A percentile compares a stretch with the other conserved stretches of the same genome.
Evolutionary conservation across 352 stramenopile genomes (phyloP).

Genomic region (Globisporangium polare): DNA sequence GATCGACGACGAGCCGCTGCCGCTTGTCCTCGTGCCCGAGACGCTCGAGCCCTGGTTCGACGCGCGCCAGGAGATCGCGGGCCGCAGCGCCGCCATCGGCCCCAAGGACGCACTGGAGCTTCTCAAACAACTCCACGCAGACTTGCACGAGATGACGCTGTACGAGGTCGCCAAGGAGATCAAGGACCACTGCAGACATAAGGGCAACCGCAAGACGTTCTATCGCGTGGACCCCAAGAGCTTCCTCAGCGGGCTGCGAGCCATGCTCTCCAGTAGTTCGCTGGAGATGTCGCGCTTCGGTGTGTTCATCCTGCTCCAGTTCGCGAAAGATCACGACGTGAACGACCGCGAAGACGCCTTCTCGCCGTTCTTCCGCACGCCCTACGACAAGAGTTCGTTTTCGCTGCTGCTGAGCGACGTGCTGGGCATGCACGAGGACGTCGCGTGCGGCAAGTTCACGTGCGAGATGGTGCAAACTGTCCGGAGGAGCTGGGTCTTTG

Average conservation of each 20-base stretch:
- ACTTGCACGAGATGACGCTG: constrained; percentile 50
- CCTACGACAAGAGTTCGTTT: constrained; percentile 58
- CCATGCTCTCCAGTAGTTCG: constrained; percentile 52
- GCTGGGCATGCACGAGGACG: constrained; percentile 24
- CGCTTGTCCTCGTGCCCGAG: constrained; percentile 40
- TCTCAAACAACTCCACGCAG: constrained; percentile 58
- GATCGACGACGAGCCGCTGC: constrained; percentile 48
- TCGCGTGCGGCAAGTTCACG: constrained; percentile 33
- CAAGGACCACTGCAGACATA: constrained; percentile 72
- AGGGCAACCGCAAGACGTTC: constrained; percentile 60
- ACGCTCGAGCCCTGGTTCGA: constrained; percentile 62
- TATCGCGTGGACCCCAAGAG: constrained; percentile 31
- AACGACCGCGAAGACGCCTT: constrained; percentile 14
- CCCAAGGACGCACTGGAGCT: constrained; percentile 41
- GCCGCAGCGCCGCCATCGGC: constrained; percentile 43
- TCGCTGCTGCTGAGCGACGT: constrained; percentile 36
- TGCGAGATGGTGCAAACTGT: constrained; percentile 48
- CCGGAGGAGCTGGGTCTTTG: constrained; percentile 56
- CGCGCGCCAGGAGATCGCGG: constrained; percentile 36
- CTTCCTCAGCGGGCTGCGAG: constrained; percentile 46
- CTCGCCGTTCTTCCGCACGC: constrained; percentile 46
- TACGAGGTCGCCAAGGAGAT: constrained; percentile 62
- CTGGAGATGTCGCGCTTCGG: constrained; percentile 57
- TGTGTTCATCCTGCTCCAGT: constrained; percentile 67
- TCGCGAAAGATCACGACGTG: constrained; percentile 36